These are phyloP conservation scores for Myriangium duriaei DNA, from an alignment of 2,329 filamentous ascomycete genomes.

Conservation along the genomic window DNA sequence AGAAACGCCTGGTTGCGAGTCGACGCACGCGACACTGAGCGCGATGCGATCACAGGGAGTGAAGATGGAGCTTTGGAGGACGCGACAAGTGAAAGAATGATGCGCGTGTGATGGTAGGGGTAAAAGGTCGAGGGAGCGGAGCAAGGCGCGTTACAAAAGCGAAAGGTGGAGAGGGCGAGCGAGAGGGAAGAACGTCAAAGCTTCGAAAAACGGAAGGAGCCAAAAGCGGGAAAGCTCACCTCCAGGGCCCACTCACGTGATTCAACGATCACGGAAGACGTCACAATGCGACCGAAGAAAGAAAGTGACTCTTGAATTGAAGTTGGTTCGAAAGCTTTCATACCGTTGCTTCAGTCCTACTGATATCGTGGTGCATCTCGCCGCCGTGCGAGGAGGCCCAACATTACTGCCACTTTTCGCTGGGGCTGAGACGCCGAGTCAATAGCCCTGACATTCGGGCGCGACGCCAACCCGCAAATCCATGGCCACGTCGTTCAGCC, in stretches of 20 bases:
- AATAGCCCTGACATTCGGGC: no score
- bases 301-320: not conserved
- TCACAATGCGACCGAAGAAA: not conserved
- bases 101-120: not conserved
- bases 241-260: not conserved
- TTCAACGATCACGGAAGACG: not conserved
- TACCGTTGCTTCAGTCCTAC: no score
- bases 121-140: not conserved
- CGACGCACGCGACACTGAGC: no score
- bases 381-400: no score
- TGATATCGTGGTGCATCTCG: no score
- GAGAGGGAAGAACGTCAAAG: not conserved
- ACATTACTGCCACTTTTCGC: no score
- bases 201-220: not conserved
- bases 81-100: not conserved
- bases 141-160: constrained; percentile 6
- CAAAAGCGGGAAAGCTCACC: not conserved
- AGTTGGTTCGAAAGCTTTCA: no score
- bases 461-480: no score
- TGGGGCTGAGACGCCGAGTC: no score
- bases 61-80: not conserved
- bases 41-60: no score
- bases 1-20: no score
- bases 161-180: not conserved
- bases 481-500: no score